Base-by-base conservation (phyloP, 2,329 filamentous ascomycete genomes). In the Atkinsonella hypoxylon region DNA sequence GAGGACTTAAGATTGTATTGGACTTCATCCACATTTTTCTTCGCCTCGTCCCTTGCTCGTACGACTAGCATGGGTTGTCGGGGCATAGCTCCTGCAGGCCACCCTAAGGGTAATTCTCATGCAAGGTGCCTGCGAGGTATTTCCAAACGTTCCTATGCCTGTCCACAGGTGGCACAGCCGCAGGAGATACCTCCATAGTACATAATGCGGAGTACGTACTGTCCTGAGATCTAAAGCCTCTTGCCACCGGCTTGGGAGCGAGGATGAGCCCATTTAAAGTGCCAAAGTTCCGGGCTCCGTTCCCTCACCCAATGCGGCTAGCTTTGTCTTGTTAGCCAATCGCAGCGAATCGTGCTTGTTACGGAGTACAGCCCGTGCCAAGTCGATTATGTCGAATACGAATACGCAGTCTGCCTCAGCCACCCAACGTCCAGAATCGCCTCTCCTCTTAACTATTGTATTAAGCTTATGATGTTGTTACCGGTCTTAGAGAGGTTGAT, bases 231-330 rank as follows among this genome's bases (percentile, higher is more conserved):
- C 18, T 18, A 20, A 26, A 2, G 18, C 4, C 11, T 39, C 41
- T 38, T 36, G 20, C 36, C 20, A 18, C 26, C 43, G 48, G 48
- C 43, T 50, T 30, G 42, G 7, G 22, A n/a, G 30, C 20, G 57
- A 66, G 60, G 64, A 66, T 67, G 63, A 66, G 63, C 60, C 66
- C 64, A 67, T n/a, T 48, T 56, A 48, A 39, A 49, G 52, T 56
- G 55, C 53, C 47, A 48, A 52, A 47, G 51, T 66, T 59, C 65
- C 63, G 65, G 51, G 55, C 61, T 64, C 64, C 64, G 64, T 51
- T n/a, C n/a, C 49, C 45, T 18, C 40, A 36, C 17, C 48, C 22
- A 15, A 47, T 44, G 17, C 11, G 30, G 26, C 26, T 32, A 26
- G 26, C 26, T 26, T 26, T 7, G 26, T 26, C 26, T 26, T 26